phyloP scores from a whole-genome alignment of 208 protist species.

The Wallacemonas rigidus region DNA sequence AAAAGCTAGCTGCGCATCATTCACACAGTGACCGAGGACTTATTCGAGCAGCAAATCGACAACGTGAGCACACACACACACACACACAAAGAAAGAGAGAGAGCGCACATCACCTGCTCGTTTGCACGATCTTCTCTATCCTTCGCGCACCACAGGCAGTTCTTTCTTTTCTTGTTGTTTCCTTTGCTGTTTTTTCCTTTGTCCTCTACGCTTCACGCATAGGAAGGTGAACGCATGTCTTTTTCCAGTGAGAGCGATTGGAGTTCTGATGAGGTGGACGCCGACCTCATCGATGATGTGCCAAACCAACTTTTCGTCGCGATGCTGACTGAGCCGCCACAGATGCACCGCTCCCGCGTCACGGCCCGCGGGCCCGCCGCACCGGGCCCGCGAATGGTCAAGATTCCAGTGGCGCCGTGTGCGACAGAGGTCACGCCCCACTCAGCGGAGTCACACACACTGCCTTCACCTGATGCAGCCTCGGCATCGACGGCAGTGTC shows the following conservation, averaged over 20 bases:
- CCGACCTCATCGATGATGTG: neutral
- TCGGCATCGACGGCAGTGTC: no score
- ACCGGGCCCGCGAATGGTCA: neutral
- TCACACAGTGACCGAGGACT: no score
- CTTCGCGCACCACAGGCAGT: no score
- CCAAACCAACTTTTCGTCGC: slow-evolving; percentile 12
- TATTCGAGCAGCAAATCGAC: neutral
- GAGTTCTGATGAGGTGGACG: neutral
- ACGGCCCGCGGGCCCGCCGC: neutral
- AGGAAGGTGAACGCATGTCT: neutral
- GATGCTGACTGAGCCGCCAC: neutral
- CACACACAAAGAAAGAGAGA: neutral
- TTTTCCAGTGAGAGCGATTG: slow-evolving; percentile 1
- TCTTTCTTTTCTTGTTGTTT: no score
- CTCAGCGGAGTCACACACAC: no score
- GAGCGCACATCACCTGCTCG: no score
- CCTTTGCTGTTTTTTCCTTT: no score
- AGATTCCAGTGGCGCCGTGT: neutral
- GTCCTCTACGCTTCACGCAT: no score
- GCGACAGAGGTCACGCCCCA: no score
- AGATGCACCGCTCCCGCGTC: slow-evolving; percentile 10
- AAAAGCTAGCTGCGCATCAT: no score
- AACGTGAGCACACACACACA: neutral
- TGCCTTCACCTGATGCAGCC: neutral
- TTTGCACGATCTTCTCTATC: no score